Evolutionary conservation across 139 green algal species (phyloP), one percentile per base, ranked within the genome.

Genomic region (Ettlia oleoabundans): DNA sequence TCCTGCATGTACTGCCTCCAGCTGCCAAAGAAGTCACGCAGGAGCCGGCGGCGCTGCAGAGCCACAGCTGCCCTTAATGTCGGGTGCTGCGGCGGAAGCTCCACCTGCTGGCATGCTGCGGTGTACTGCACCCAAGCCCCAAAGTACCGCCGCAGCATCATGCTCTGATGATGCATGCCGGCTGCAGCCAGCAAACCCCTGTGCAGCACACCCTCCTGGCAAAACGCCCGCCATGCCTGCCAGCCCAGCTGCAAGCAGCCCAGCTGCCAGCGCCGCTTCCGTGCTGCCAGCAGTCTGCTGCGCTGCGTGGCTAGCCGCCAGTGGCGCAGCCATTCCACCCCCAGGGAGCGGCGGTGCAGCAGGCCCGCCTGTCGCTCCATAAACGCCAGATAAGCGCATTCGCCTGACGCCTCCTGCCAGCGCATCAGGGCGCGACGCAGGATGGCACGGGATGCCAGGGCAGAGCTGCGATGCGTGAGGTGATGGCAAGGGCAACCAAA

Each of bases 221-320:
- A 74, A 41, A 6, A 37, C 19, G 26, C 3, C 3, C 76, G 63
- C 76, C 76, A 82, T 3, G 41, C 32, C 10, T 74, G 42, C 76
- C 76, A 82, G 6, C 62, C 62, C 2, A 40, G 15, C 15, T 35
- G 42, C 76, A 75, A 4, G 6, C 26, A 10, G 30, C 24, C 41
- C 28, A 21, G 41, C 76, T 66, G 42, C 7, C 41, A 62, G 41
- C 65, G 42, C 22, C 10, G 38, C 41, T 65, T 10, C 8, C 33
- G 30, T 5, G 13, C 76, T 40, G 76, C 41, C 62, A 74, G 30
- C 0, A 47, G 28, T 9, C 40, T n/a, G 62, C 42, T 58, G 42
- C 76, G 76, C 42, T 82, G 62, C 9, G 33, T 7, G 2, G 62
- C 76, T 43, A 75, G 42, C 63, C 42, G 62, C 76, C 76, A 82